Evolutionary conservation across 1,139 yeast genomes (phyloP), one percentile per base, ranked within the genome.

Genomic region (Geotrichum phurueaensis): DNA sequence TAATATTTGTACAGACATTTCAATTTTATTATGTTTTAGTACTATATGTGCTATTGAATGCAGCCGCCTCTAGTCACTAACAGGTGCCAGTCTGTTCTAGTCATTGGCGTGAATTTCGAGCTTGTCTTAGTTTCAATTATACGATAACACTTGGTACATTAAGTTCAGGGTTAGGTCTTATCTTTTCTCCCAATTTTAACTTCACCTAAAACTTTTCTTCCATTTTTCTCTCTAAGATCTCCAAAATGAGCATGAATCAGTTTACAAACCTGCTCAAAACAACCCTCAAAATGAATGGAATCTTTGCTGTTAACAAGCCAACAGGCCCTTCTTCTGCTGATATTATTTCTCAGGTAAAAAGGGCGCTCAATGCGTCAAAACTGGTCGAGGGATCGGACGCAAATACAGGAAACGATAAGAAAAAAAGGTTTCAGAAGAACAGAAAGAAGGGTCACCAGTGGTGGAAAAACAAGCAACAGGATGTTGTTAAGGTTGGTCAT

Each of bases 231-330:
- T 18, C 47, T n/a, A n/a, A 39, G 47, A 39, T 39, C 47, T 39
- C 47, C 47, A 39, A 39, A 39, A 39, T 39, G 47, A 48, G 51
- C 20, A 6, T 48, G 27, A 27, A 48, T 48, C 27, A 23, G 31
- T 48, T 48, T 20, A 20, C 51, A 22, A 48, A 22, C 6, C 31
- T 23, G 45, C 29, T 51, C n/a, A n/a, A 27, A 31, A 51, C 36
- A 18, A 53, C 29, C n/a, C 31, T 18, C 13, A 33, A 52, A 27
- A 59, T 59, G 58, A 59, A 59, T 31, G 99, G 99, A 56, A 82
- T 92, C 2, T 89, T 94, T 77, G 98, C 98, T n/a, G 83, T 94
- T 53, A 86, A 87, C 68, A 94, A 94, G 71, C 98, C 98, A 0
- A 77, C 85, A 15, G 97, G 97, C 0, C 80, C 86, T n/a, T 79